These are phyloP conservation scores for Dioscorea dumetorum DNA, from an alignment of 106 monocot genomes.

Conservation along the genomic window DNA sequence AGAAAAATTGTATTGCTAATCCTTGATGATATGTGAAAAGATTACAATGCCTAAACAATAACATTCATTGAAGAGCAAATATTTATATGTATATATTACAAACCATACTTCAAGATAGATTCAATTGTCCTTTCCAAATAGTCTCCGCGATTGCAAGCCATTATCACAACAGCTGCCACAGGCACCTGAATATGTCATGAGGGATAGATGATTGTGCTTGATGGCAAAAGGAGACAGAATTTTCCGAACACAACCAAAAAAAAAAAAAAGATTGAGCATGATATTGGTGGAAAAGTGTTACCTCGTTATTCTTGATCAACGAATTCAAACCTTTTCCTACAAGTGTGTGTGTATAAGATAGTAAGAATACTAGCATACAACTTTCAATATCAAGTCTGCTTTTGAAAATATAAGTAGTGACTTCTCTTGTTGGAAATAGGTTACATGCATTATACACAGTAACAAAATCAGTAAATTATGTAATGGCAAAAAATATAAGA, in stretches of 20 bases:
- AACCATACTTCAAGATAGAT: conserved; percentile 76
- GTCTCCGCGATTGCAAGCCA: conserved; percentile 97
- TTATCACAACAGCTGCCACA: conserved; percentile 93
- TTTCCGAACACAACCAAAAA: background rate
- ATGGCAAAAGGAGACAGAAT: background rate
- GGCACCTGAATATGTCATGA: conserved; percentile 35
- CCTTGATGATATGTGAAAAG: background rate
- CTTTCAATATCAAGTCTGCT: too few relatives aligned
- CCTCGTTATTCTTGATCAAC: conserved; percentile 29
- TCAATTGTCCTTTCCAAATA: conserved; percentile 82
- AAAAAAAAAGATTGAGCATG: background rate
- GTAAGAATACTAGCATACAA: too few relatives aligned
- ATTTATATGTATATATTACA: too few relatives aligned
- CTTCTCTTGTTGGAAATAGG: too few relatives aligned
- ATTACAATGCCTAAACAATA: background rate
- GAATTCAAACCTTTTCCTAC: conserved; percentile 38
- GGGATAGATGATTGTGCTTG: conserved; percentile 4
- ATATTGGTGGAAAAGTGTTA: conserved; percentile 1
- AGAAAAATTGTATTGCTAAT: background rate
- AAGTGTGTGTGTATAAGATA: background rate
- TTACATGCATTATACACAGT: too few relatives aligned
- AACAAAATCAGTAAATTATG: too few relatives aligned
- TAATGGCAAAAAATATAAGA: too few relatives aligned
- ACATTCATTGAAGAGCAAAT: background rate
- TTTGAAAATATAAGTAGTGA: too few relatives aligned